Base-by-base conservation (phyloP, 257 asterid species). In the Orobanche coerulescens region DNA sequence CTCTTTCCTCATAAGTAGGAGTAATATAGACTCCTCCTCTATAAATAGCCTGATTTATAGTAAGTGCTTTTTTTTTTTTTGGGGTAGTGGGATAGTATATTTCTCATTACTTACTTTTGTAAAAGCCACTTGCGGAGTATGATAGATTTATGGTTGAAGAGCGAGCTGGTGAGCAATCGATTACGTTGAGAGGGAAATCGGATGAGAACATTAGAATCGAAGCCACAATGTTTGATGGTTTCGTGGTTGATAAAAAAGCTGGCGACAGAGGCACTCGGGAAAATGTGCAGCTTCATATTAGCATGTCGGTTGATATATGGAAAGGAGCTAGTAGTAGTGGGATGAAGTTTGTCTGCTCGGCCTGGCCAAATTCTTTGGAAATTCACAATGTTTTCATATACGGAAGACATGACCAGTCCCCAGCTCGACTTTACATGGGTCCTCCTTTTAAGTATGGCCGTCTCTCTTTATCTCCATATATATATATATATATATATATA, bases 211-310 rank as follows among this genome's bases (percentile, higher is more conserved):
- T 83, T 37, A 78, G 73, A 71, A 78, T 83, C 23, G 87, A 83
- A 64, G 87, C 81, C 14, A 77, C 84, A 30, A 80, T 83, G 90
- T 78, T 80, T 44, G 90, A 83, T 69, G 84, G 79, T 49, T 68
- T 70, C 33, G 39, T 58, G 12, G 11, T 49, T 13, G 54, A 48
- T 2, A 69, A 74, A 31, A 72, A 61, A 57, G 54, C 65, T 39
- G 77, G 66, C 19, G 86, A 66, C 26, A 73, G 54, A 24, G 70
- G 23, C 48, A n/a, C 54, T 22, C 68, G 62, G 54, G 81, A 74
- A 52, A 65, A 50, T 24, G 31, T 66, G 57, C 72, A 53, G 51
- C 81, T 78, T 69, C 86, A 80, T 68, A 71, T 75, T 36, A 80
- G 81, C 58, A 56, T 83, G 71, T 76, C 76, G 5, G 81, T 83